Base-by-base conservation (phyloP, 179 eudicot species). In the Silene noctiflora region DNA sequence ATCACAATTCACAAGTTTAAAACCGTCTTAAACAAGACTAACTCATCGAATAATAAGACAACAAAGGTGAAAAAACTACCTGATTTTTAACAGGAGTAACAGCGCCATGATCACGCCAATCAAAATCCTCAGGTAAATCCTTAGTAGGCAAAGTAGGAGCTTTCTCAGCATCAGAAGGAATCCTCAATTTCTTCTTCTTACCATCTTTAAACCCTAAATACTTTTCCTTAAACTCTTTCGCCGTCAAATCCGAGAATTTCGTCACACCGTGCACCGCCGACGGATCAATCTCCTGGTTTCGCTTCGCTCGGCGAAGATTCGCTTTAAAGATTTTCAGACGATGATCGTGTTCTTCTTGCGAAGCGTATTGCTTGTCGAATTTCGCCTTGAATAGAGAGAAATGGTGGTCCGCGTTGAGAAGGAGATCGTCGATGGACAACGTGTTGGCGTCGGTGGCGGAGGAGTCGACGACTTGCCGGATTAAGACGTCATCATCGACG, bases 81-180 rank as follows among this genome's bases (percentile, higher is more conserved):
- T 93, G 98, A 84, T 91, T 61, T 53, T 93, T 93, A 35, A 93
- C 95, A 8, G 62, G 82, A 13, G 93, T 86, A 10, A 93, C 98
- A 56, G 98, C 98, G 4, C 98, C 98, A 1, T 85, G 81, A 8
- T 89, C 95, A 12, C 98, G 78, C 98, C 98, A 93, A 73, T 93
- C 98, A 46, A 93, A 93, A 66, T 90, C 91, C 6, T 73, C 33
- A 0, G 98, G 98, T 0, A 93, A 86, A 75, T 87, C 79, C 12
- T 80, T 80, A 0, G 97, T 91, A 35, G 97, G 97, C 44, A 93
- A 83, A 12, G 80, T 82, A 68, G 98, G 98, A 19, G 98, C 98
- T 67, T 84, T 84, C 12, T 86, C 76, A 1, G 95, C 97, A 72
- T 90, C 91, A n/a, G 83, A 62, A 4, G 93, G 97, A 10, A 88